A percentile compares a stretch with the other conserved stretches of the same genome.
phyloP scores from a whole-genome alignment of 2,329 filamentous ascomycete species.

The Tolypocladium inflatum region DNA sequence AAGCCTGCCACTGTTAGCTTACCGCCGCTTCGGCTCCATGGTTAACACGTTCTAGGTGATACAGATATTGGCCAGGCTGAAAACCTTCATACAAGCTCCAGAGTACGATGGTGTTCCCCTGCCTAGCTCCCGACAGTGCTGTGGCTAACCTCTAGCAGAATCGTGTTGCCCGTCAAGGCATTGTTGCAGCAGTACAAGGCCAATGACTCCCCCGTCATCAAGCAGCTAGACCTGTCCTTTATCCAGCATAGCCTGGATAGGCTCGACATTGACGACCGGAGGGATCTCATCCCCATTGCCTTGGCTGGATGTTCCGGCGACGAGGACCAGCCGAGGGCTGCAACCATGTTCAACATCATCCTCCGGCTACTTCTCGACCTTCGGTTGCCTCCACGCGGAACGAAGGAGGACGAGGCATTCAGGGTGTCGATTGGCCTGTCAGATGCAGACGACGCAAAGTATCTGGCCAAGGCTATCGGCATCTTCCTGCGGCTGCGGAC shows the following conservation, averaged over 20 bases:
- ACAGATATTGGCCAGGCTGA: slow-evolving; percentile 40
- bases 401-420: slow-evolving; percentile 64
- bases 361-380: slow-evolving; percentile 66
- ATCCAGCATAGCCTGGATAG: slow-evolving; percentile 68
- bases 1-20: slow-evolving; percentile 6
- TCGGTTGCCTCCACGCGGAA: slow-evolving; percentile 65
- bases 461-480: slow-evolving; percentile 65
- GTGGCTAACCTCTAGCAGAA: slow-evolving; percentile 24
- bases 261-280: slow-evolving; percentile 48
- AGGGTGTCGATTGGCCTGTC: slow-evolving; percentile 57
- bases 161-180: slow-evolving; percentile 75
- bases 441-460: slow-evolving; percentile 58
- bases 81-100: slow-evolving; percentile 42
- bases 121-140: background rate
- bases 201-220: slow-evolving; percentile 61
- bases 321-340: slow-evolving; percentile 17
- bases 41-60: slow-evolving; percentile 30
- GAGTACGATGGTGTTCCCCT: slow-evolving; percentile 24
- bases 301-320: slow-evolving; percentile 22
- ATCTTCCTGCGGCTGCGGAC: slow-evolving; percentile 51
- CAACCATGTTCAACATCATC: slow-evolving; percentile 73
- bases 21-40: too few species aligned
- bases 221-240: slow-evolving; percentile 81
- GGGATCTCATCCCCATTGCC: slow-evolving; percentile 57
- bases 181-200: slow-evolving; percentile 85